A percentile compares a stretch with the other conserved stretches of the same genome.
Evolutionary conservation across 2,329 filamentous ascomycete species (phyloP).

Genomic region (Monosporascus ibericus): DNA sequence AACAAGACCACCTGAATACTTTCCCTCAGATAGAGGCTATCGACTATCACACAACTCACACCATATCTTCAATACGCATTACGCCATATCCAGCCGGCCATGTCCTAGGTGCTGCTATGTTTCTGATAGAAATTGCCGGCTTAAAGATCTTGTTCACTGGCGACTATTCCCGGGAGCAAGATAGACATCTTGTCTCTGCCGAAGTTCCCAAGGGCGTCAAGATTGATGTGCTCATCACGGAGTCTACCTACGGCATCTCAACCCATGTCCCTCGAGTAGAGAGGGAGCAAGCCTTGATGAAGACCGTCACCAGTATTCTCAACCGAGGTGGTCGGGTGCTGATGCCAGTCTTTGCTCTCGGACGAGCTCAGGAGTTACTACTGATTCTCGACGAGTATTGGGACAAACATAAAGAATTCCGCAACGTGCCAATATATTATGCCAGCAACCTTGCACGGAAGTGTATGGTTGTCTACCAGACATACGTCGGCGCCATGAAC

Average conservation of each 20-base stretch:
- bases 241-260: conserved; percentile 94
- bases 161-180: conserved; percentile 93
- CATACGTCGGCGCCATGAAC: conserved; percentile 97
- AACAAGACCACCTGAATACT: conserved; percentile 89
- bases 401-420: conserved; percentile 80
- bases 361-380: conserved; percentile 86
- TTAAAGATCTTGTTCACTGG: conserved; percentile 97
- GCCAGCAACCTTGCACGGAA: conserved; percentile 90
- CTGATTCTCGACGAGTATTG: conserved; percentile 97
- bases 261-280: conserved; percentile 88
- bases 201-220: conserved; percentile 84
- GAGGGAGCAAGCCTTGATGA: conserved; percentile 90
- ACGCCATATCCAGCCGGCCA: conserved; percentile 96
- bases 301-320: conserved; percentile 83
- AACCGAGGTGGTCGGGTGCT: conserved; percentile 88
- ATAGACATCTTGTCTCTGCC: conserved; percentile 90
- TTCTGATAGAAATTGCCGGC: conserved; percentile 92
- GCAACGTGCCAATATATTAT: conserved; percentile 94
- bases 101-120: conserved; percentile 98
- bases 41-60: conserved; percentile 96
- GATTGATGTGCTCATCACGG: conserved; percentile 93
- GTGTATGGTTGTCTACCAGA: conserved; percentile 98
- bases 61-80: conserved; percentile 91
- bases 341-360: conserved; percentile 92
- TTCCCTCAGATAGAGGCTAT: conserved; percentile 95